Evolutionary conservation across 2,329 filamentous ascomycete genomes (phyloP), one percentile per base, ranked within the genome.

Genomic region (Fusarium sp.): DNA sequence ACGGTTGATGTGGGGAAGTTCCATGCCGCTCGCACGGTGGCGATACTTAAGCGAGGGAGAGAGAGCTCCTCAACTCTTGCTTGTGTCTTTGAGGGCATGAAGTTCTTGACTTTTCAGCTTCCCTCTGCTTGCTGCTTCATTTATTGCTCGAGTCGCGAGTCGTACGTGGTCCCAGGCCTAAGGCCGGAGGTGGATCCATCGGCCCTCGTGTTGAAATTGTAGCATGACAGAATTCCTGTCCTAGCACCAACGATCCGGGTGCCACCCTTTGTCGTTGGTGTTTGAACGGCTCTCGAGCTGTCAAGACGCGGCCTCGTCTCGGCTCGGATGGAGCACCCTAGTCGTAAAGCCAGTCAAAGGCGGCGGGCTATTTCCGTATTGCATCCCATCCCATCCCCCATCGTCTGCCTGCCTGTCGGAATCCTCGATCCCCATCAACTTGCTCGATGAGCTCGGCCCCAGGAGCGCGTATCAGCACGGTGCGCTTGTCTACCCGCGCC

Each of bases 1-100:
- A 73, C 65, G 58, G 73, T 76, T 76, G 54, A 66, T 75, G 76
- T 78, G 77, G 74, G 67, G 73, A 70, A 58, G 58, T 50, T 20
- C 42, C 40, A 56, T 33, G 11, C 40, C 61, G 36, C 58, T 70
- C 74, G 65, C 74, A 78, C 77, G 64, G 77, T 78, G 65, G 54
- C 52, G 45, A 69, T 71, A 69, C 76, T 72, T 66, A 36, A 58
- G 59, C 71, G 68, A 73, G 68, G 59, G 56, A 60, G 16, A 29
- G 54, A 66, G 16, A 29, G 27, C 27, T 22, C 29, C 20, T 35
- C 58, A 42, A 33, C 40, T 45, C 58, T 45, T n/a, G 45, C 16
- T 50, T 22, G 7, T 52, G 16, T 31, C 45, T 63, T 25, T 35
- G 10, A 38, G 33, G 54, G 54, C 33, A 25, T 35, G 33, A 57